These are phyloP conservation scores for Fusarium xylarioides DNA, from an alignment of 2,329 filamentous ascomycete genomes.

Conservation along the genomic window DNA sequence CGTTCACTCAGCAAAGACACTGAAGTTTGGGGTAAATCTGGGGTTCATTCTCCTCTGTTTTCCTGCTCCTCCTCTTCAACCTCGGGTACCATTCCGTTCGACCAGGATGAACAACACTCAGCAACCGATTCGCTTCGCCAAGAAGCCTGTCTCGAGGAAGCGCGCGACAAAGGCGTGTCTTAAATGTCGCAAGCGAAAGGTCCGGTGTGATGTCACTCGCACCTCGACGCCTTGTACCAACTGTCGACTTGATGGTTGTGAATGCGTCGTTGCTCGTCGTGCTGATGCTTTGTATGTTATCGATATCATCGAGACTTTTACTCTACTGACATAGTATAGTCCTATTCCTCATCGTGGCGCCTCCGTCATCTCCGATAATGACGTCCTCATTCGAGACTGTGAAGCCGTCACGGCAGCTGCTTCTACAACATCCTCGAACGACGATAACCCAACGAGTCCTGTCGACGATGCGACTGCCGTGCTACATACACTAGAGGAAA, in stretches of 20 bases:
- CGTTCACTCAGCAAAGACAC: not conserved
- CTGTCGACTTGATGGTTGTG: conserved; percentile 31
- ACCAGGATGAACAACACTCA: conserved; percentile 29
- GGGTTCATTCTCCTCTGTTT: conserved; percentile 1
- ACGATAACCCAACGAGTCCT: conserved; percentile 2
- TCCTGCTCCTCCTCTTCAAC: conserved; percentile 10
- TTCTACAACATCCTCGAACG: conserved; percentile 3
- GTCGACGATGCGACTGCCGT: conserved; percentile 3
- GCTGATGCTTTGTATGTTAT: conserved; percentile 17
- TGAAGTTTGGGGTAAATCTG: conserved; percentile 23
- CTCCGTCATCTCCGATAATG: not conserved
- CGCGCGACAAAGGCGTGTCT: conserved; percentile 36
- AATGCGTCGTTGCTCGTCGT: conserved; percentile 26
- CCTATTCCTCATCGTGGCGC: not conserved
- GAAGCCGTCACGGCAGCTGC: conserved; percentile 9
- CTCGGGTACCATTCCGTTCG: conserved; percentile 7
- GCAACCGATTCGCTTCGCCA: conserved; percentile 30
- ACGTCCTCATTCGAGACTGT: not conserved
- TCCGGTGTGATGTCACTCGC: conserved; percentile 36
- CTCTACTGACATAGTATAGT: not conserved
- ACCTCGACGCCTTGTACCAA: conserved; percentile 35
- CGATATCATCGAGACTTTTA: accelerated
- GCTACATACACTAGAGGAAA: not conserved
- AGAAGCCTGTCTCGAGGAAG: conserved; percentile 32
- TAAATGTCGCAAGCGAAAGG: conserved; percentile 35